Conservation (phyloP, 1,284 basidiomycete genomes). For the Caloboletus firmus region DNA sequence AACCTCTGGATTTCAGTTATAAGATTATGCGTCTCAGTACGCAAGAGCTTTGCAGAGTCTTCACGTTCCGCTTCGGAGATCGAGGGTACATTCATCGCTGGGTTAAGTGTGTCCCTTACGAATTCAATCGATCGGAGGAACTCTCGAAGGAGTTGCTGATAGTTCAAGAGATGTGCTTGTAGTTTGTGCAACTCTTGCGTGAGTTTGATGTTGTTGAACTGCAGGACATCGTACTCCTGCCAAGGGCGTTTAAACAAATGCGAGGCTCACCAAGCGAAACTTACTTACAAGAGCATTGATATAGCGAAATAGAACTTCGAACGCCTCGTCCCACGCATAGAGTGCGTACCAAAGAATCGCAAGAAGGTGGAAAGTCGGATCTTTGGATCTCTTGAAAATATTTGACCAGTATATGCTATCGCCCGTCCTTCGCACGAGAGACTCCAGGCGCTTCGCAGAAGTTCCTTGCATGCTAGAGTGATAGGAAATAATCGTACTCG, state of each 20-base stretch:
- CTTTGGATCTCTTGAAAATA: conserved; percentile 45
- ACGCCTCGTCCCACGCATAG: conserved; percentile 57
- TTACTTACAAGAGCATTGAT: conserved; percentile 44
- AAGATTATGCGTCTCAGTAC: conserved; percentile 44
- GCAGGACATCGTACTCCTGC: conserved; percentile 47
- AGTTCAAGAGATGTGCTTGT: conserved; percentile 53
- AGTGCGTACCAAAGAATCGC: conserved; percentile 56
- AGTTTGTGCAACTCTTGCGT: conserved; percentile 52
- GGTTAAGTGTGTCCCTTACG: conserved; percentile 46
- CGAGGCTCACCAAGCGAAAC: not conserved
- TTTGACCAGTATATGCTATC: conserved; percentile 54
- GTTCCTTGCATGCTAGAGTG: conserved; percentile 37
- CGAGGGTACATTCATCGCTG: conserved; percentile 36
- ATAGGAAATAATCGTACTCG: conserved; percentile 45
- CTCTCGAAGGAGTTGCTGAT: conserved; percentile 50
- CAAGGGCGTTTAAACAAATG: not conserved
- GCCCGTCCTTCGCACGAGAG: conserved; percentile 35
- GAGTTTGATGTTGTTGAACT: conserved; percentile 36
- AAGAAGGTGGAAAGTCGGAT: conserved; percentile 55
- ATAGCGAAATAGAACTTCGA: conserved; percentile 48
- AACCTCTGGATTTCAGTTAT: conserved; percentile 49
- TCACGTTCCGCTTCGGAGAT: conserved; percentile 20
- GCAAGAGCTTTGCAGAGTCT: conserved; percentile 34
- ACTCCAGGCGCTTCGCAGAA: conserved; percentile 34
- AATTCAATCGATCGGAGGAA: conserved; percentile 51